Evolutionary conservation across 129 eudicot species (phyloP), one percentile per base, ranked within the genome.

Genomic region (Helichrysum umbraculigerum): DNA sequence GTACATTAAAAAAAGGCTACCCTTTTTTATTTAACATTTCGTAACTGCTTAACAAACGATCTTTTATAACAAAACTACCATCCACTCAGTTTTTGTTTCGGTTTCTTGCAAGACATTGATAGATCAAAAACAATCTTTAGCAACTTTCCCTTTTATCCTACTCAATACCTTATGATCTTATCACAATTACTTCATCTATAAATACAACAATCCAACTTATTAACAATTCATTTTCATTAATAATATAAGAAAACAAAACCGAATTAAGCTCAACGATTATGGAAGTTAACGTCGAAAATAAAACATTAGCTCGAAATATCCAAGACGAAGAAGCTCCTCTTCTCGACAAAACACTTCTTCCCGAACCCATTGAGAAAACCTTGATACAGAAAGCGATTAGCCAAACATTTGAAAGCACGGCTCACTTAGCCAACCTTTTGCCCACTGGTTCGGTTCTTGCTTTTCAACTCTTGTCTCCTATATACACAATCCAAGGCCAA

Each of bases 401-500:
- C 79, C 97, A 91, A 76, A 94, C 99, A 17, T 94, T 94, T 59
- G 77, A 87, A 82, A 86, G 99, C 86, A 89, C 96, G 1, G 91
- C 94, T 44, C 90, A 89, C 72, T 68, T 91, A 19, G 93, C 96
- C 44, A 91, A 89, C 70, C 97, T 89, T 72, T 74, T 94, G n/a
- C 97, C 96, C 44, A 90, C 99, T 0, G 97, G 97, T 0, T 83
- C 99, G 15, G 97, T 91, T 54, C 96, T 94, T 25, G 86, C 90
- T 22, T 91, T 91, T 73, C 96, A 91, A 73, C 81, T 94, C 25
- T 88, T 94, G 4, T 80, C 97, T 0, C 93, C 99, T 25, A 80
- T 91, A 52, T 85, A 87, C 85, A 64, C 99, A 5, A 89, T 87
- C 75, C 84, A 89, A 71, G 97, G 99, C 0, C 65, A 78, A 6